Evolutionary conservation across 2,329 filamentous ascomycete species (phyloP), one percentile per base, ranked within the genome.

Genomic region (Ophiostoma ulmi): DNA sequence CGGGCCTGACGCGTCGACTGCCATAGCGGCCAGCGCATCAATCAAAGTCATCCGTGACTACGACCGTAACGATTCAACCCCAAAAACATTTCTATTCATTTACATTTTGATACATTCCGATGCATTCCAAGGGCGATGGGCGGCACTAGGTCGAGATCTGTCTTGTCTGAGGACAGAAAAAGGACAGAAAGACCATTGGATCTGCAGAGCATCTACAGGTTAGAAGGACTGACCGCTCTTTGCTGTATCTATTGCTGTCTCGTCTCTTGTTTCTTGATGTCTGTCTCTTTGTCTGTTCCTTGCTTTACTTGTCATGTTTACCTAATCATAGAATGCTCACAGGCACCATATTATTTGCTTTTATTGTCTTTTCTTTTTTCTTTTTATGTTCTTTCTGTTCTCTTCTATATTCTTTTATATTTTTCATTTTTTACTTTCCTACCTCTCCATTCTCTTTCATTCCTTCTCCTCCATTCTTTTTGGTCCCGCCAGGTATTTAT

Each of bases 31-130:
- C 17, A 36, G 20, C 31, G 22, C 55, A 38, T 36, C 35, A 64
- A 11, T 38, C 61, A 17, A 63, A 64, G 61, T 31, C 61, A 64
- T n/a, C 61, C 20, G 61, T 64, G 65, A 67, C 64, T 55, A 70
- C 52, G 55, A 65, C 64, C 64, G 68, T 70, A 68, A 71, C 64
- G 68, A 68, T 64, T 64, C 70, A 35, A 58, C 52, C 22, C 13
- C 41, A 52, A 48, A 41, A 68, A 66, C 58, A 31, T 68, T 36
- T 31, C 38, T 68, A 39, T 39, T 64, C 44, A 44, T 58, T 65
- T 10, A 1, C 44, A 44, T 58, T 8, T 63, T 35, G 44, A 8
- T 48, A 48, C 44, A 48, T 48, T 48, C 31, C n/a, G 44, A 61
- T 55, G 31, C 31, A 31, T 55, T 55, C 20, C 52, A 22, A n/a